These are phyloP conservation scores for Mollisia scopiformis DNA, from an alignment of 2,329 filamentous ascomycete genomes.

Conservation along the genomic window DNA sequence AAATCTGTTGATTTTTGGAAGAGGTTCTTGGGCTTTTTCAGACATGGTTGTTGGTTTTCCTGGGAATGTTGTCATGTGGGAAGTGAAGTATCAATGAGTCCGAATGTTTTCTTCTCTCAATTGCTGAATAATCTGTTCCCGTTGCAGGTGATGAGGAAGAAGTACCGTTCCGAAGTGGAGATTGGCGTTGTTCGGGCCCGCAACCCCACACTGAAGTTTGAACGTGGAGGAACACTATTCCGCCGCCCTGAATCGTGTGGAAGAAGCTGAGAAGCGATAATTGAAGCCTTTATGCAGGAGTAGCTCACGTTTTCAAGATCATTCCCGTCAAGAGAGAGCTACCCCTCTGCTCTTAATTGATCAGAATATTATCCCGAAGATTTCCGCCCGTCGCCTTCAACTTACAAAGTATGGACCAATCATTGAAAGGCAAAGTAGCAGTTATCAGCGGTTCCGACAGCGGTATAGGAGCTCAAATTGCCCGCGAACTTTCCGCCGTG, in stretches of 20 bases:
- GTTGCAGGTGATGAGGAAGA: not conserved
- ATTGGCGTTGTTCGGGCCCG: too few relatives aligned
- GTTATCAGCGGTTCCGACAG: conserved; percentile 47
- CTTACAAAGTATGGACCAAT: conserved; percentile 5
- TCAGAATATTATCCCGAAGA: not conserved
- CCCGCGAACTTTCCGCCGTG: conserved; percentile 43
- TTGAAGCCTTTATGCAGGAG: not conserved
- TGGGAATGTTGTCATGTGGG: not conserved
- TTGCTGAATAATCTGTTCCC: not conserved
- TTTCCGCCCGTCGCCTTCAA: not conserved
- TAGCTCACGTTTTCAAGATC: not conserved
- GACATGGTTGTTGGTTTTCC: not conserved
- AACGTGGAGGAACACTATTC: not conserved
- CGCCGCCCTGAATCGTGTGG: not conserved
- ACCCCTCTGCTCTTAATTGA: not conserved
- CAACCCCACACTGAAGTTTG: not conserved
- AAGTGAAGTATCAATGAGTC: not conserved
- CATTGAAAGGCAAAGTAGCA: conserved; percentile 55
- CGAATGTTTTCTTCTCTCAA: not conserved
- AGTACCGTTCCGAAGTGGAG: not conserved
- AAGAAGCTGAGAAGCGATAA: not conserved
- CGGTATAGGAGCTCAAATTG: conserved; percentile 48
- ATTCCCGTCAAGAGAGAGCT: too few relatives aligned
- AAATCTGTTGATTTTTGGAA: conserved; percentile 19
- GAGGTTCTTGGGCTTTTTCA: not conserved